Conservation (phyloP, 2,329 filamentous ascomycete genomes). For the Xylaria sp. region DNA sequence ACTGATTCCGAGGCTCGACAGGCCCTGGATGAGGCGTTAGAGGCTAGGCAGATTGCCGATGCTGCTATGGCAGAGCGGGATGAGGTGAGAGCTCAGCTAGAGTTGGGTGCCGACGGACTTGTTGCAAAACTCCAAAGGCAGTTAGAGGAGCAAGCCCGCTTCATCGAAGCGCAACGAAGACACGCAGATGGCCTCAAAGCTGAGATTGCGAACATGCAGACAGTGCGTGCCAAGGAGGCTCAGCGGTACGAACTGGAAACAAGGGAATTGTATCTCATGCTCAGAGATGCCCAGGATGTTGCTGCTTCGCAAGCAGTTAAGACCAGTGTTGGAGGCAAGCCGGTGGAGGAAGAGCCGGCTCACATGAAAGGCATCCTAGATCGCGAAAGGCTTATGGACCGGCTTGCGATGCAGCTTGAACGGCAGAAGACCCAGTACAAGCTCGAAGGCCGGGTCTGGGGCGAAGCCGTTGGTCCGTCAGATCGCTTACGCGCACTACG, state of each 20-base stretch:
- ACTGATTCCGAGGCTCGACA: constrained; percentile 94
- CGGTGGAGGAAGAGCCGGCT: constrained; percentile 67
- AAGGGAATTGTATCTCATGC: constrained; percentile 95
- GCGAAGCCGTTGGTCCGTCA: constrained; percentile 79
- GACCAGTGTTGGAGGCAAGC: constrained; percentile 53
- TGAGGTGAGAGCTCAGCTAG: constrained; percentile 86
- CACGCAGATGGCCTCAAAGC: constrained; percentile 88
- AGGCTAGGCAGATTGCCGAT: constrained; percentile 90
- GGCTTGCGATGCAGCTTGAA: constrained; percentile 92
- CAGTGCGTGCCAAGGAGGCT: constrained; percentile 83
- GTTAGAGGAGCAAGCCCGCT: constrained; percentile 86
- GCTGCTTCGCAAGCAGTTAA: constrained; percentile 80
- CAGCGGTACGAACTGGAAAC: constrained; percentile 96
- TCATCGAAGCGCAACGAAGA: constrained; percentile 85
- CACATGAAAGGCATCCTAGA: constrained; percentile 93
- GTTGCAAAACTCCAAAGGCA: constrained; percentile 92
- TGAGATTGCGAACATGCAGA: constrained; percentile 84
- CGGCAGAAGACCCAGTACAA: constrained; percentile 97
- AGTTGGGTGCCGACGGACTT: constrained; percentile 88
- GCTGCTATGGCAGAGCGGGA: constrained; percentile 95
- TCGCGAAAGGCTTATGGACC: constrained; percentile 87
- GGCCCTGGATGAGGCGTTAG: constrained; percentile 86
- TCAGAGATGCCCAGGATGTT: constrained; percentile 94
- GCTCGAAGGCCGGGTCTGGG: constrained; percentile 90
- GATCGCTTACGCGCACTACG: constrained; percentile 89